These are phyloP conservation scores for Spatholobus suberectus DNA, from an alignment of 306 rosid species.

Conservation along the genomic window DNA sequence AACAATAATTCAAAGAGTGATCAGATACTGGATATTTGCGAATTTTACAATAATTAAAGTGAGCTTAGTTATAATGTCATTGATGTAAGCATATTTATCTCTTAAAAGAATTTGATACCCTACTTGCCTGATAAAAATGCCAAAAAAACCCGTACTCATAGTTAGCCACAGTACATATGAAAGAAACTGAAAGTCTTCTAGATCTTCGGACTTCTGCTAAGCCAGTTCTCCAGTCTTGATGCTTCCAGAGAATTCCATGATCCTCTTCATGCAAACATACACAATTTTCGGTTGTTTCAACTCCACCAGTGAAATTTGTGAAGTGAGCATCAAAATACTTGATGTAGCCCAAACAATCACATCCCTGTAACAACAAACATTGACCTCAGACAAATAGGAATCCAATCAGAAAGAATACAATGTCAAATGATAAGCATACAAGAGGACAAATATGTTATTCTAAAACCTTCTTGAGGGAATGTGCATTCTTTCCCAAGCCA, in stretches of 20 bases:
- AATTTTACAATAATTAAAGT: constrained; percentile 15
- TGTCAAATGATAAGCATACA: constrained; percentile 22
- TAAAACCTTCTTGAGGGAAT: constrained; percentile 87
- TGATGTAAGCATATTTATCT: constrained; percentile 16
- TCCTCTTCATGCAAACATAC: constrained; percentile 96
- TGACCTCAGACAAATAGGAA: constrained; percentile 38
- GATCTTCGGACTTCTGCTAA: constrained; percentile 97
- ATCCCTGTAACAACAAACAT: constrained; percentile 64
- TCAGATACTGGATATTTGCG: constrained; percentile 7
- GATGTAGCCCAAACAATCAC: constrained; percentile 91
- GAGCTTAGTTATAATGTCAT: not conserved
- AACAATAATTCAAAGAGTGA: constrained; percentile 8
- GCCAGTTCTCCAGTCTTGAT: constrained; percentile 98
- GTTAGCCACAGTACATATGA: constrained; percentile 90
- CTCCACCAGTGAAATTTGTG: constrained; percentile 90
- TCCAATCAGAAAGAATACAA: constrained; percentile 4
- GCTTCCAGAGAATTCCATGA: constrained; percentile 95
- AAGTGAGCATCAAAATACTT: constrained; percentile 95
- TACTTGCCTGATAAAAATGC: constrained; percentile 96
- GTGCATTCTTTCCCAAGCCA: constrained; percentile 93
- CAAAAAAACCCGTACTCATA: constrained; percentile 94
- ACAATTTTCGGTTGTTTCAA: constrained; percentile 87
- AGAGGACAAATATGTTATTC: constrained; percentile 17
- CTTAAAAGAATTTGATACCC: constrained; percentile 8
- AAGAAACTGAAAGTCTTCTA: constrained; percentile 83